A percentile compares a stretch with the other conserved stretches of the same genome.
These are phyloP conservation scores for Aureobasidium pullulans DNA, from an alignment of 2,329 filamentous ascomycete species.

Conservation along the genomic window DNA sequence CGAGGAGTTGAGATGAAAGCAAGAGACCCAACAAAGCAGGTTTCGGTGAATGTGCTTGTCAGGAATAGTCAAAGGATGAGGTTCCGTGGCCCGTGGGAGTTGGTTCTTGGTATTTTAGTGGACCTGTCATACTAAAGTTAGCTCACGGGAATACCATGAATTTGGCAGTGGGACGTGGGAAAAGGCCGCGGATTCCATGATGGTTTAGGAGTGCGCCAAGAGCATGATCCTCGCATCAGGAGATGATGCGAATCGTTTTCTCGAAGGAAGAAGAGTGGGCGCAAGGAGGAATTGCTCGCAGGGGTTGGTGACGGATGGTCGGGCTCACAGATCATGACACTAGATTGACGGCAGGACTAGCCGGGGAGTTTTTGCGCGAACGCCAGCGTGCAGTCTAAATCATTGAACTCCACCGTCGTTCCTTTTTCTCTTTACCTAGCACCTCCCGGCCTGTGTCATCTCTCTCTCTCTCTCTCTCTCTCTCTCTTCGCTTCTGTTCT, in stretches of 20 bases:
- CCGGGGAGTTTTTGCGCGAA: background rate
- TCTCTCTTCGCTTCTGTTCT: background rate
- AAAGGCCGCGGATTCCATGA: background rate
- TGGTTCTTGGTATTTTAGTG: background rate
- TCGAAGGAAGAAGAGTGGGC: background rate
- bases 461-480: background rate
- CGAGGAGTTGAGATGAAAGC: background rate
- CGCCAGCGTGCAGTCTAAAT: background rate
- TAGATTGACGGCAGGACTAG: background rate
- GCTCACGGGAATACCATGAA: background rate
- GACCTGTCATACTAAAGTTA: slow-evolving; percentile 9
- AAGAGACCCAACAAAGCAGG: background rate
- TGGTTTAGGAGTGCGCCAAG: background rate
- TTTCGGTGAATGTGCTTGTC: background rate
- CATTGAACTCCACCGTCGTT: background rate
- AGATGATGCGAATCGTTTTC: slow-evolving; percentile 1
- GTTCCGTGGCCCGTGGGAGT: background rate
- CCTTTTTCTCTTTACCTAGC: slow-evolving; percentile 1
- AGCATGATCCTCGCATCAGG: background rate
- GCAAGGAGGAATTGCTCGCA: background rate
- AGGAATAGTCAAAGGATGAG: background rate
- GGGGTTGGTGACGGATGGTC: background rate
- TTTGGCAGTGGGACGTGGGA: background rate
- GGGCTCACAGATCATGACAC: slow-evolving; percentile 2
- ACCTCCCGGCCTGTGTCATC: background rate